Conservation (phyloP, 176 grass and related monocot genomes). For the maize (Zea mays) region Zm-B73-REFERENCE-NAM-5.0 NC_050101.1:155858001-155858500, state of each 20-base stretch:
- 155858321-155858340: slow-evolving; percentile 1
- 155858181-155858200: not conserved
- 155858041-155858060: not conserved
- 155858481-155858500: slow-evolving; percentile 96
- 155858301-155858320: not conserved
- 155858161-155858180: not conserved
- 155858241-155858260: not conserved
- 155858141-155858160: not conserved
- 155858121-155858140: slow-evolving; percentile 18
- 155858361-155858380: slow-evolving; percentile 35
- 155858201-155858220: slow-evolving; percentile 7
- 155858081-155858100: slow-evolving; percentile 1
- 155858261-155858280: not conserved
- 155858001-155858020: not conserved
- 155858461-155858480: slow-evolving; percentile 98
- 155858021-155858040: not conserved
- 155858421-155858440: slow-evolving; percentile 97
- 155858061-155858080: not conserved
- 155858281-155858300: not conserved
- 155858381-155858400: slow-evolving; percentile 16
- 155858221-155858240: not conserved
- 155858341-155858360: slow-evolving; percentile 21
- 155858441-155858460: slow-evolving; percentile 98
- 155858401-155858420: slow-evolving; percentile 42
- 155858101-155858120: not conserved